Base-by-base conservation (phyloP, 2,329 filamentous ascomycete species). In the Conoideocrella luteorostrata region DNA sequence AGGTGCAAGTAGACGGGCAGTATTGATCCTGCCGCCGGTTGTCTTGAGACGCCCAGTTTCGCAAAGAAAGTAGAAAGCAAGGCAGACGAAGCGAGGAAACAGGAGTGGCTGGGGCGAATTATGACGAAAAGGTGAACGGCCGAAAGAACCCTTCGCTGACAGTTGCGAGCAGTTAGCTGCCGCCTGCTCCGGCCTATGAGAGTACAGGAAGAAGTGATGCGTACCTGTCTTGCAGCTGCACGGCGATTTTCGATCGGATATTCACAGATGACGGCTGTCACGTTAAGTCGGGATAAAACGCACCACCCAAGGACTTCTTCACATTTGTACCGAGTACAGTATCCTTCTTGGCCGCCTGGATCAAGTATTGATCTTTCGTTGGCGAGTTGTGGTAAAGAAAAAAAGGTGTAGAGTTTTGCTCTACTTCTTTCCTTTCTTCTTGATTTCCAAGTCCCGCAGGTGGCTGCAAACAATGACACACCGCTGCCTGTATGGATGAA, bases 11-110 rank as follows among this genome's bases (percentile, higher is more conserved):
- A 48, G 43, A 43, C 36, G 32, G 46, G 29, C 35, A 44, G 42
- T 35, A 28, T 24, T 37, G 43, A 34, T 40, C 39, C 39, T 45
- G 43, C 43, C 35, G 15, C 36, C 17, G 23, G 30, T 22, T 42
- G 38, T 41, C 21, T 34, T 36, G 21, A 33, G 39, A 39, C 39
- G 15, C 21, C 34, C 22, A 33, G 21, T 45, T 18, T 41, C 42
- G 40, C 38, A 35, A 43, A 48, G 45, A 48, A 44, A 47, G 24
- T 21, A 46, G 43, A 47, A 41, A 45, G 43, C 36, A 41, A 46
- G 39, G 47, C 45, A 21, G 34, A 20, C 12, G 23, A 38, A 23
- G 24, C 37, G 43, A 22, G 4, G 34, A 44, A 43, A n/a, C 48
- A 48, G 22, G 33, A 17, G 34, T 36, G 18, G n/a, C 28, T 28